Percentiles rank a stretch among this genome's conserved stretches.
These are phyloP conservation scores for Alternaria atra DNA, from an alignment of 2,329 filamentous ascomycete species.

Conservation along the genomic window DNA sequence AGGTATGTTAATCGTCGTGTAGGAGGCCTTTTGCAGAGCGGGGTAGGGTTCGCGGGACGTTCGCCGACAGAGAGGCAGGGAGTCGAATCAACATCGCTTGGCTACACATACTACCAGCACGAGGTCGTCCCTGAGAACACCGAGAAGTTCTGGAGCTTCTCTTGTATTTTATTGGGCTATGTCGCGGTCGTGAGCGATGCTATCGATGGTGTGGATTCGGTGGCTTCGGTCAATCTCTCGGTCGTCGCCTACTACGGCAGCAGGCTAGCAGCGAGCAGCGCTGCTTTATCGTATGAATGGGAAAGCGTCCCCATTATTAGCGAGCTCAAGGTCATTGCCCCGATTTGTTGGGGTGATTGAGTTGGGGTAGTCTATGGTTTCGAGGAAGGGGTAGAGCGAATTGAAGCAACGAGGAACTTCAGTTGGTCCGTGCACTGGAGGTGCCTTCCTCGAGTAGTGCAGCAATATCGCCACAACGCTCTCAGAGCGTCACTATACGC, in stretches of 20 bases:
- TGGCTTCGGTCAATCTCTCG: slow-evolving; percentile 10
- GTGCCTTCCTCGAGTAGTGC: neutral
- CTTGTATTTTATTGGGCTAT: neutral
- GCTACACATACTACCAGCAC: neutral
- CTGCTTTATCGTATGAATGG: neutral
- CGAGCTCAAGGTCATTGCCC: neutral
- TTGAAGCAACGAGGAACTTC: slow-evolving; percentile 2
- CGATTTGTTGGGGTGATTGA: neutral
- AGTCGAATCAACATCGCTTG: neutral
- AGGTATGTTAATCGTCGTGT: neutral
- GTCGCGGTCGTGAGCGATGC: neutral
- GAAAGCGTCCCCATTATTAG: neutral
- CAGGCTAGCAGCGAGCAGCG: neutral
- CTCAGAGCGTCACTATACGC: neutral
- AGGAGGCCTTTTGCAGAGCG: neutral
- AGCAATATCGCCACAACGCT: neutral
- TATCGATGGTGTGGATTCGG: slow-evolving; percentile 2
- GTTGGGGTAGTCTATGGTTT: neutral
- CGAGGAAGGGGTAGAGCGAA: neutral
- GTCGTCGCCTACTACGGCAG: neutral
- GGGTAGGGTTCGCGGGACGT: neutral
- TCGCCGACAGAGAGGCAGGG: neutral
- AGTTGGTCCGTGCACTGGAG: slow-evolving; percentile 5
- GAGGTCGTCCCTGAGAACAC: neutral
- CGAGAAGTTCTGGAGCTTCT: neutral